Percentiles rank a stretch among this genome's conserved stretches.
These are phyloP conservation scores for Haberlea rhodopensis DNA, from an alignment of 257 asterid genomes.

Conservation along the genomic window DNA sequence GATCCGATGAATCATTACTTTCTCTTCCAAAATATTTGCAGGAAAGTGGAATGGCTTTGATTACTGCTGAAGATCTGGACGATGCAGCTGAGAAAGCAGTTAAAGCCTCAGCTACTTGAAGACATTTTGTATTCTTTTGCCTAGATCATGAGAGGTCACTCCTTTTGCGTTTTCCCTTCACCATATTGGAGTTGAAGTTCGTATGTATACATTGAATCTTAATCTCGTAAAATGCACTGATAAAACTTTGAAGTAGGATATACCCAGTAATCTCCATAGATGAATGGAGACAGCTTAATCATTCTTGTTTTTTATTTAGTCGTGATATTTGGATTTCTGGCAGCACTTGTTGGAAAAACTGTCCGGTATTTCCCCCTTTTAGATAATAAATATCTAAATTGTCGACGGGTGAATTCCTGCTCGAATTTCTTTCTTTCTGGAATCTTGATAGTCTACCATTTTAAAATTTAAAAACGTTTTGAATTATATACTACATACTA, in stretches of 20 bases:
- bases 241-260: slow-evolving; percentile 13
- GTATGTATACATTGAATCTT: slow-evolving; percentile 24
- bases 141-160: slow-evolving; percentile 13
- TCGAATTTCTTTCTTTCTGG: background rate
- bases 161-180: slow-evolving; percentile 6
- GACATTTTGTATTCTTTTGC: slow-evolving; percentile 7
- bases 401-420: background rate
- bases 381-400: background rate
- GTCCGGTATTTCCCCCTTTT: background rate
- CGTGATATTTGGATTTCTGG: background rate
- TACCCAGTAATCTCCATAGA: slow-evolving; percentile 26
- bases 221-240: slow-evolving; percentile 20
- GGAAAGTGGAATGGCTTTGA: slow-evolving; percentile 89
- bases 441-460: background rate
- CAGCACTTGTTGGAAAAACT: background rate
- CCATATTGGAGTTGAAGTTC: slow-evolving; percentile 20
- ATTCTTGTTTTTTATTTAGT: slow-evolving; percentile 21
- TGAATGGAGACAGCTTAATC: slow-evolving; percentile 24
- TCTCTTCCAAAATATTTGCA: slow-evolving; percentile 31
- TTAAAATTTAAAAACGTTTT: too few relatives aligned
- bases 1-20: background rate
- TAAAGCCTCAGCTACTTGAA: slow-evolving; percentile 42
- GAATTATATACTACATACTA: background rate
- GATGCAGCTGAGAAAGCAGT: slow-evolving; percentile 96
- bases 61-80: slow-evolving; percentile 92